Percentiles rank a stretch among this genome's conserved stretches.
Conservation (phyloP, 345 rosid genomes). For the Bruguiera sexangula region DNA sequence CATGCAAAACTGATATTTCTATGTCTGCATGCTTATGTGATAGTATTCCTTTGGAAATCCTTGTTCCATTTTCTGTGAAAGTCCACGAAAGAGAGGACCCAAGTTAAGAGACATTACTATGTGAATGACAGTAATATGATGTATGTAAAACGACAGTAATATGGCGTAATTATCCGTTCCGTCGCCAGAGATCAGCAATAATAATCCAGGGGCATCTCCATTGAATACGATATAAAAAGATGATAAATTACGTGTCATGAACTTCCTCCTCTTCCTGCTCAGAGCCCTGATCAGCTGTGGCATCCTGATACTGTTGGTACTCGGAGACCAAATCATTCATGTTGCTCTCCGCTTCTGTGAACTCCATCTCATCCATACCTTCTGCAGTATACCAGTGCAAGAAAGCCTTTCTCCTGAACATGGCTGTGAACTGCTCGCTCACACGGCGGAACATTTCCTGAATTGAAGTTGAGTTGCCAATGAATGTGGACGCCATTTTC, state of each 20-base stretch:
- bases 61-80: neutral
- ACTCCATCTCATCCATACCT: slow-evolving; percentile 77
- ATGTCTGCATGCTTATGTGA: neutral
- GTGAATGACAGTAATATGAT: slow-evolving; percentile 12
- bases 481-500: slow-evolving; percentile 52
- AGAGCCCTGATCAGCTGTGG: slow-evolving; percentile 42
- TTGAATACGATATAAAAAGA: neutral
- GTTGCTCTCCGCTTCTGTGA: slow-evolving; percentile 57
- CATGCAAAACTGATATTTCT: neutral
- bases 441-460: slow-evolving; percentile 48
- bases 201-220: neutral
- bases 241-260: slow-evolving; percentile 24
- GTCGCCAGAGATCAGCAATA: slow-evolving; percentile 29
- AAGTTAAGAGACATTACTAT: neutral
- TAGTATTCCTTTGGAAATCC: neutral
- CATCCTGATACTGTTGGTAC: slow-evolving; percentile 57
- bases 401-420: slow-evolving; percentile 79
- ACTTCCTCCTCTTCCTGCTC: slow-evolving; percentile 35
- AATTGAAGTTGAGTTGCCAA: slow-evolving; percentile 49
- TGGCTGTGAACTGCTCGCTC: slow-evolving; percentile 56
- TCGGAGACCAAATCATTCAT: slow-evolving; percentile 54
- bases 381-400: slow-evolving; percentile 68
- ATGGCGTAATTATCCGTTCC: slow-evolving; percentile 7
- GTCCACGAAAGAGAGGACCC: neutral
- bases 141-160: slow-evolving; percentile 10